These are phyloP conservation scores for Phytophthora syringae DNA, from an alignment of 352 stramenopile species.

Conservation along the genomic window DNA sequence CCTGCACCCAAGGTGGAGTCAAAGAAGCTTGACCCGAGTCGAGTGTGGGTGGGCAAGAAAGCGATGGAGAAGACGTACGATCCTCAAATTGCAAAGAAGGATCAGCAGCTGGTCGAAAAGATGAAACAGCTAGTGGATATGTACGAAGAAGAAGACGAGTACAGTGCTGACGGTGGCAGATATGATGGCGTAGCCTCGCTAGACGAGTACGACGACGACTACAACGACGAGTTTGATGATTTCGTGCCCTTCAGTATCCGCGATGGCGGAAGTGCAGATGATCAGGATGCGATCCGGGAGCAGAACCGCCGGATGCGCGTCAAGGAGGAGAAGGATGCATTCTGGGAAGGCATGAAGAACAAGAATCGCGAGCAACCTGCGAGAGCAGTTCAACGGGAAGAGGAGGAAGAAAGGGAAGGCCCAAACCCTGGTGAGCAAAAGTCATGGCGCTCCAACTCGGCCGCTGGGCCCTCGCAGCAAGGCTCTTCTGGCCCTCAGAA, in stretches of 20 bases:
- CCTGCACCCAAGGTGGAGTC: constrained; percentile 19
- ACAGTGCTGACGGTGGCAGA: constrained; percentile 13
- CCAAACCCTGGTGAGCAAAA: constrained; percentile 11
- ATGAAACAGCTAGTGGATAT: constrained; percentile 57
- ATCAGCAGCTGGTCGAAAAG: constrained; percentile 55
- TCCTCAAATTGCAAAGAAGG: constrained; percentile 54
- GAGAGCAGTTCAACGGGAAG: constrained; percentile 15
- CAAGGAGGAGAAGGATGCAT: constrained; percentile 67
- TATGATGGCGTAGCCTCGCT: constrained; percentile 34
- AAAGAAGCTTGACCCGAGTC: constrained; percentile 54
- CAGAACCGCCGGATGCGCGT: constrained; percentile 59
- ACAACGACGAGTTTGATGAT: constrained; percentile 88
- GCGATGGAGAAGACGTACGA: constrained; percentile 63
- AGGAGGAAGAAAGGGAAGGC: constrained; percentile 34
- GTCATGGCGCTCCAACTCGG: constrained; percentile 1
- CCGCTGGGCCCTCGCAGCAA: not conserved
- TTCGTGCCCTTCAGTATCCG: constrained; percentile 71
- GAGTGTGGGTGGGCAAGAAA: constrained; percentile 77
- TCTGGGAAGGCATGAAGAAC: constrained; percentile 79
- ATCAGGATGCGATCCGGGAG: constrained; percentile 60
- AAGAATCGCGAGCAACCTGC: constrained; percentile 43
- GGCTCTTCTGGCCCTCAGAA: constrained; percentile 16
- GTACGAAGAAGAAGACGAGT: constrained; percentile 60
- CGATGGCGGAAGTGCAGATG: constrained; percentile 48
- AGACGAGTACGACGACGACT: constrained; percentile 85